Base-by-base conservation (phyloP, 352 stramenopile genomes). In the Globisporangium splendens region DNA sequence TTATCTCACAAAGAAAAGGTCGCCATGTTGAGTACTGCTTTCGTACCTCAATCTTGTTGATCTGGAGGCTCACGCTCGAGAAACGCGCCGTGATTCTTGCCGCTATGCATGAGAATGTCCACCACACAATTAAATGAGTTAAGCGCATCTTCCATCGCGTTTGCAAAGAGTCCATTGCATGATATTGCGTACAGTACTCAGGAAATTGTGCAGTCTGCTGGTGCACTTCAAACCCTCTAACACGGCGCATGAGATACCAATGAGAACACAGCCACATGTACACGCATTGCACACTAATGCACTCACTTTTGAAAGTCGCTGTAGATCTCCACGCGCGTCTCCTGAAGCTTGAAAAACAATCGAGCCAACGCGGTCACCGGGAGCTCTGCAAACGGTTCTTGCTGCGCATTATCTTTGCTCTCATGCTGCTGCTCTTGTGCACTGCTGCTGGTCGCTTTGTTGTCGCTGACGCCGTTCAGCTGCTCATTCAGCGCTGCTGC, bases 281-380 rank as follows among this genome's bases (percentile, higher is more conserved):
- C 10, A n/a, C 8, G 31, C 1, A 35, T 22, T 13, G 3, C 21
- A 17, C 17, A 53, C 7, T n/a, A 14, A 31, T 3, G 10, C 10
- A 62, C 70, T n/a, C 39, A 88, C 70, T 75, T 61, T 20, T 76
- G 66, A 43, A 94, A 94, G 3, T 80, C 71, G 22, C 52, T 59
- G 74, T 92, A 92, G 51, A 91, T 86, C 24, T 76, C 70, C 31
- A 90, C 84, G 31, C 84, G 82, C 33, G 54, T 70, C 59, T 86
- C 79, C 60, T 94, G 84, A 12, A 85, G 68, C 10, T 52, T 51
- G 28, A 80, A 69, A 59, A 94, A 89, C 10, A 55, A 51, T 47
- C 69, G 61, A 6, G 72, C 57, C 8, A 94, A 63, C 28, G 50
- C 66, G 35, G 38, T 38, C 20, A 44, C 10, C n/a, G 46, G 66